Base-by-base conservation (phyloP, 2,329 filamentous ascomycete genomes). In the Colletotrichum lini region DNA sequence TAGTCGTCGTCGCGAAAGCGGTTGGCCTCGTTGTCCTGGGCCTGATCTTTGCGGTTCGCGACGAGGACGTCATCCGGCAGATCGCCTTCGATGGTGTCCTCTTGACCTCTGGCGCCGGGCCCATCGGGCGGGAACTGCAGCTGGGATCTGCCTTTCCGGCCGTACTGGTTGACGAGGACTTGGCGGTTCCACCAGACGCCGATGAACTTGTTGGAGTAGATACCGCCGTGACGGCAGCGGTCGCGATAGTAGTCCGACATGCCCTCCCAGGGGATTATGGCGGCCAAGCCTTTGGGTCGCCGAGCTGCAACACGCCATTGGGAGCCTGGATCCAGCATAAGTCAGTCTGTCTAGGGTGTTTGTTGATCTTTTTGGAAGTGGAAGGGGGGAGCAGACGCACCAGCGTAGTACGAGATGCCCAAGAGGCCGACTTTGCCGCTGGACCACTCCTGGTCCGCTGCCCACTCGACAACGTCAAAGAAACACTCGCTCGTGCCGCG, bases 121-220 rank as follows among this genome's bases (percentile, higher is more conserved):
- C 68, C 68, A 30, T 71, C 68, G 2, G 70, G 70, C 13, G 66
- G 66, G 15, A 69, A 72, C 2, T 72, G 49, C 23, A 70, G 15
- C 23, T 47, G 56, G 12, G 62, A 79, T 44, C 87, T 80, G 1
- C 85, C 86, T 2, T 85, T 83, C 12, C 83, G 83, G 1, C 92
- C 92, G 72, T 94, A 94, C 78, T 94, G 92, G 75, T 93, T 93
- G 0, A 84, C 83, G 9, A 92, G 81, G 8, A 93, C 89, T 76
- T 92, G 90, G 0, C 89, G 84, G 75, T 92, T 86, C 90, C 90
- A 92, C 91, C 90, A 93, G 75, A 91, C 89, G 15, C 80, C 76
- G 74, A 92, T 91, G 74, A 91, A 91, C 0, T 76, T 78, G 73
- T 90, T 86, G 0, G 88, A 88, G 2, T 90, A 77, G 56, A 92